A percentile compares a stretch with the other conserved stretches of the same genome.
Conservation (phyloP, 2,329 filamentous ascomycete species). For the Hypoxylon sp. region DNA sequence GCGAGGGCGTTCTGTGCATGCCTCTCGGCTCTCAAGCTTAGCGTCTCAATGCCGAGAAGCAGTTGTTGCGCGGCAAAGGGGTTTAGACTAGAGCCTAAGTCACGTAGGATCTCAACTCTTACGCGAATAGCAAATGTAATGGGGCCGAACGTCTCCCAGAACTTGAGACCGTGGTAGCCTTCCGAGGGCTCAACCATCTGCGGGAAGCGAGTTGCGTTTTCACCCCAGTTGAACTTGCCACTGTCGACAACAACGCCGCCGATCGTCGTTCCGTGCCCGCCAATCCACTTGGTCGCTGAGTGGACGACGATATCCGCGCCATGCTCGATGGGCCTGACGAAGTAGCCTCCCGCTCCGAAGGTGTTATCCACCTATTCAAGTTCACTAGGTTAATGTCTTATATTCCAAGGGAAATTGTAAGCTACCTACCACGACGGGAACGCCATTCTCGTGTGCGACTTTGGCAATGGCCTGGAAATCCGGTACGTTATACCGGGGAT, state of each 20-base stretch:
- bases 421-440: constrained; percentile 70
- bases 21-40: constrained; percentile 86
- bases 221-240: constrained; percentile 95
- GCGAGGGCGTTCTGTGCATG: constrained; percentile 86
- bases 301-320: constrained; percentile 95
- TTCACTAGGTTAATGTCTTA: constrained; percentile 9
- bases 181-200: constrained; percentile 90
- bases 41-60: constrained; percentile 87
- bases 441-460: constrained; percentile 76
- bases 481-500: constrained; percentile 92
- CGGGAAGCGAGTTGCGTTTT: constrained; percentile 85
- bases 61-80: constrained; percentile 95
- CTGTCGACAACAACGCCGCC: constrained; percentile 87
- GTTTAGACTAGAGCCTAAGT: constrained; percentile 85
- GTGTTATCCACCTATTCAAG: constrained; percentile 83
- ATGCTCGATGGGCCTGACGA: constrained; percentile 85
- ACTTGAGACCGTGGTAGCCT: constrained; percentile 93
- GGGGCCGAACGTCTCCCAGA: constrained; percentile 91
- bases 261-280: constrained; percentile 93
- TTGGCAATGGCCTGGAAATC: constrained; percentile 90
- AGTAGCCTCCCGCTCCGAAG: constrained; percentile 93
- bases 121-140: constrained; percentile 86
- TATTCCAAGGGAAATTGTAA: neutral
- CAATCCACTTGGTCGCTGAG: constrained; percentile 97
- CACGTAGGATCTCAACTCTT: constrained; percentile 89